These are phyloP conservation scores for Starmerella ratchasimensis DNA, from an alignment of 805 yeast genomes.

Conservation along the genomic window DNA sequence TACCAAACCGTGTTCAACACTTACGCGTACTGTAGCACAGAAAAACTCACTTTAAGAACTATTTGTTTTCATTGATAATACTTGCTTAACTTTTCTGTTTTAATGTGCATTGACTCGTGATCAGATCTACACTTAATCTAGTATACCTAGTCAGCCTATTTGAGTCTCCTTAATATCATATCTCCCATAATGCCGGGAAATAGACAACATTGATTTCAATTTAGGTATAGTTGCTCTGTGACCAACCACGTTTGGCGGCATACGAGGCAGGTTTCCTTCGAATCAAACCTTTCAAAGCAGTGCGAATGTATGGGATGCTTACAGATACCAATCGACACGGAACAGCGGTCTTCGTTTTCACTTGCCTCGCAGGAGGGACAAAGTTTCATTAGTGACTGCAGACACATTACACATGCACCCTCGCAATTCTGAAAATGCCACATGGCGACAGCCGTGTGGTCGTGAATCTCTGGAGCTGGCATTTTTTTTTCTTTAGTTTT, in stretches of 20 bases:
- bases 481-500: neutral
- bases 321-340: constrained; percentile 5
- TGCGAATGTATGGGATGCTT: constrained; percentile 10
- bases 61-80: no score
- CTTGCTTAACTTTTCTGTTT: no score
- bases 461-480: neutral
- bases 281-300: constrained; percentile 3
- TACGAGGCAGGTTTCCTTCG: constrained; percentile 2
- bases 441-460: constrained; percentile 1
- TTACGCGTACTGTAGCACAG: no score
- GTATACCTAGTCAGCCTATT: no score
- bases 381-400: constrained; percentile 9
- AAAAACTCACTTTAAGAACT: no score
- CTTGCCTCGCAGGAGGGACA: constrained; percentile 7
- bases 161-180: no score
- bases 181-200: no score
- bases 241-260: constrained; percentile 10
- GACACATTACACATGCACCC: constrained; percentile 7
- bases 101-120: no score
- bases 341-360: constrained; percentile 2
- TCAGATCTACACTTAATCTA: no score
- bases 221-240: neutral
- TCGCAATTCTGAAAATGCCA: constrained; percentile 6
- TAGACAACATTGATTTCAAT: no score
- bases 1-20: no score